Evolutionary conservation across 164 flowering plant species (phyloP).

Genomic region (Paratinospora sagittata): DNA sequence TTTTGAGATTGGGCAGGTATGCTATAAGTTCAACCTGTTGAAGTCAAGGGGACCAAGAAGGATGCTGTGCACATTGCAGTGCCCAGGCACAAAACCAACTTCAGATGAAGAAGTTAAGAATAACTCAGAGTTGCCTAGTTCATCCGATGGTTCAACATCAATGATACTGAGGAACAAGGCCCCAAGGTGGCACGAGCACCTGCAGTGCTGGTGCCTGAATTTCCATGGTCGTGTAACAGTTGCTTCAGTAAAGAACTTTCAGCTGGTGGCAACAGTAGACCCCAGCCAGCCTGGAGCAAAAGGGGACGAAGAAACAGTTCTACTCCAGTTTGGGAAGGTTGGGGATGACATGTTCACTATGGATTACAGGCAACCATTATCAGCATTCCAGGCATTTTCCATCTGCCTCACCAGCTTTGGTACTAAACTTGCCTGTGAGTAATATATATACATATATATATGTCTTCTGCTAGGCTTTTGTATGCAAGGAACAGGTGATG

Average conservation of each 20-base stretch:
- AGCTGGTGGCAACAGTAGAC: constrained; percentile 64
- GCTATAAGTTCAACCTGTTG: constrained; percentile 79
- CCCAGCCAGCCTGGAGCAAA: constrained; percentile 69
- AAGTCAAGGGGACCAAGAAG: constrained; percentile 91
- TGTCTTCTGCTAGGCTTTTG: not conserved
- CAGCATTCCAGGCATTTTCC: constrained; percentile 94
- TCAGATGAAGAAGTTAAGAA: constrained; percentile 16
- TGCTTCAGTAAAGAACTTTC: constrained; percentile 94
- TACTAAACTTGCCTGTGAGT: constrained; percentile 82
- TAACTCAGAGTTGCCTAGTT: constrained; percentile 12
- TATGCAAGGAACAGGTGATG: not conserved
- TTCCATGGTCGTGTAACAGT: constrained; percentile 95
- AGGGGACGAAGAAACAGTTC: constrained; percentile 80
- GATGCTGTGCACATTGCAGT: constrained; percentile 66
- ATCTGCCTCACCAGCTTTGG: constrained; percentile 95
- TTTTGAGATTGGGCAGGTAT: constrained; percentile 72
- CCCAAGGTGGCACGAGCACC: constrained; percentile 91
- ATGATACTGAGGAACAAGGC: constrained; percentile 64
- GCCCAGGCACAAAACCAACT: constrained; percentile 36
- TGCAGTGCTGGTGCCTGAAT: constrained; percentile 97
- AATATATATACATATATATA: constrained; percentile 5
- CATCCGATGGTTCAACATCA: not conserved
- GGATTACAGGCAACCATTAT: constrained; percentile 89
- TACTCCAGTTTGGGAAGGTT: constrained; percentile 91
- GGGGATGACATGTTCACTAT: constrained; percentile 79